Base-by-base conservation (phyloP, 1,284 basidiomycete genomes). In the Cutaneotrichosporon cutaneum region DNA sequence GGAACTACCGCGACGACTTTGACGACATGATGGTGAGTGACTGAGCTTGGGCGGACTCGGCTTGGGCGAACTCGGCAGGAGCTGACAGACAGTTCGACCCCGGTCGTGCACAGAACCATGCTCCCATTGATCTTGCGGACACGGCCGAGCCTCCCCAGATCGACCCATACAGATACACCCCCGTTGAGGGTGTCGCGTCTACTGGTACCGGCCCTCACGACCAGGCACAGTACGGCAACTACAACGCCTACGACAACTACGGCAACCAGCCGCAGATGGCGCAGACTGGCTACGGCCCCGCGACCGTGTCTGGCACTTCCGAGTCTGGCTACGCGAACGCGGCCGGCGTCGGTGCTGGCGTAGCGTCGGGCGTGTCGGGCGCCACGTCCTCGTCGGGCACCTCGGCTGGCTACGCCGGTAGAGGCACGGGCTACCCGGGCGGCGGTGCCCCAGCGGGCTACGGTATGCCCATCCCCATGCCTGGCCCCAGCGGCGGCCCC, bases 11-110 rank as follows among this genome's bases (percentile, higher is more conserved):
- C 32, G 73, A 76, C 47, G 77, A 78, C 65, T 80, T 78, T 67
- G 77, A 78, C 65, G 78, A 80, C 63, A 71, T 72, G 70, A 80
- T 80, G 77, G 77, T 78, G 62, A 66, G 74, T 70, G n/a, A 14
- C 27, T 22, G 5, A 47, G 22, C n/a, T 30, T 48, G 18, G 45
- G 13, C 16, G 30, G n/a, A 14, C 27, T 22, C 9, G 26, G 22
- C n/a, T 30, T 48, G 18, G 45, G 13, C 16, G 30, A 21, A n/a
- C 35, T 10, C 27, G 26, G 33, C 21, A 22, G 4, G 7, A 22
- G 16, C 63, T 59, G 27, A 56, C 59, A 2, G 44, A 9, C 58
- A 79, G 77, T 80, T 78, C 56, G 76, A 79, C 63, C 77, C 75
- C 36, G 61, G 59, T 24, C 71, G 72, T 30, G 68, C 72, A 8